These are phyloP conservation scores for Shiraia bambusicola DNA, from an alignment of 2,329 filamentous ascomycete genomes.

Conservation along the genomic window DNA sequence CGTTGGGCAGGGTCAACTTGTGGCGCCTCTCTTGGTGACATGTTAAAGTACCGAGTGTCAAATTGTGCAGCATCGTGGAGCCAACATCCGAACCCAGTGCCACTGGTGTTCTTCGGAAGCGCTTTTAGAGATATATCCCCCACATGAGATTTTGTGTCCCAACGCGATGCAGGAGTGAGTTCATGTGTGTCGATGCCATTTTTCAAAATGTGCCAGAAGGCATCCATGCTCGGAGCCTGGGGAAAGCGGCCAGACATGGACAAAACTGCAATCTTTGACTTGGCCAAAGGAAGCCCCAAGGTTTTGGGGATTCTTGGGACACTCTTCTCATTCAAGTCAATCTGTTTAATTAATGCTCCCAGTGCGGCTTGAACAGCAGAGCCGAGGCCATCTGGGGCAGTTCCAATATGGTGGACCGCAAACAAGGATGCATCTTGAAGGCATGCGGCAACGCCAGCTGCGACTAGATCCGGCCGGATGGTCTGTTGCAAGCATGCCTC, in stretches of 20 bases:
- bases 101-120: constrained; percentile 15
- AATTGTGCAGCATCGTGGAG: constrained; percentile 21
- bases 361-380: not conserved
- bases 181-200: constrained; percentile 4
- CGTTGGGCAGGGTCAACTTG: constrained; percentile 26
- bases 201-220: constrained; percentile 5
- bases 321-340: not conserved
- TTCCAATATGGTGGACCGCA: not conserved
- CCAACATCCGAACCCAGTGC: constrained; percentile 21
- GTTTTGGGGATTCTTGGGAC: not conserved
- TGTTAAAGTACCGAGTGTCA: constrained; percentile 25
- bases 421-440: not conserved
- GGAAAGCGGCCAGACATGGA: constrained; percentile 7
- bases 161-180: not conserved
- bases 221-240: constrained; percentile 2
- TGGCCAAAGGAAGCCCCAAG: not conserved
- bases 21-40: constrained; percentile 24
- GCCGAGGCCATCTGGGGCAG: not conserved
- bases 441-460: not conserved
- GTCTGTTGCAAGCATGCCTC: constrained; percentile 2
- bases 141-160: constrained; percentile 1
- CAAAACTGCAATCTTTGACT: constrained; percentile 3
- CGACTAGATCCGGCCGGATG: constrained; percentile 1
- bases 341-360: not conserved
- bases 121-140: not conserved